A percentile compares a stretch with the other conserved stretches of the same genome.
Conservation (phyloP, 352 stramenopile species). For the Thalassiosira gravida region DNA sequence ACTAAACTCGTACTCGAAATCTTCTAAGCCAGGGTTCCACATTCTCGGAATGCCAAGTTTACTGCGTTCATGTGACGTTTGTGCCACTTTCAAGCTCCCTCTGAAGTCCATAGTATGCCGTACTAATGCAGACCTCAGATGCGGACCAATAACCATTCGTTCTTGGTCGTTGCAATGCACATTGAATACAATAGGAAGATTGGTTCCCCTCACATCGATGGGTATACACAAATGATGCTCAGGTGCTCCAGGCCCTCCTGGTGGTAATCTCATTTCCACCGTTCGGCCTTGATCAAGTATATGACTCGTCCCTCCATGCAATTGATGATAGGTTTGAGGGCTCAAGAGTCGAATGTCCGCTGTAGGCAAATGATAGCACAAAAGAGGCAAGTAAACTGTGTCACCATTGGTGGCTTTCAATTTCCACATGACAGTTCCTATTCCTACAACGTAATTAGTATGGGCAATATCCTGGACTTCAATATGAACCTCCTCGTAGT, state of each 20-base stretch:
- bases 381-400: not conserved
- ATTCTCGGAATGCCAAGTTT: not conserved
- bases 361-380: constrained; percentile 18
- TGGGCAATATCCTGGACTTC: constrained; percentile 14
- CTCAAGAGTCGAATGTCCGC: constrained; percentile 22
- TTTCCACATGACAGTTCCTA: constrained; percentile 16
- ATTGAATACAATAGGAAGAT: constrained; percentile 20
- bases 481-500: constrained; percentile 17
- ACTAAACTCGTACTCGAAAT: constrained; percentile 5
- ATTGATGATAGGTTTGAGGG: constrained; percentile 33
- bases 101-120: not conserved
- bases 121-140: not conserved
- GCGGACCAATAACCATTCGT: not conserved
- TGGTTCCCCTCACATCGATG: not conserved
- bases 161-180: not conserved
- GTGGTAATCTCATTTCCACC: constrained; percentile 1
- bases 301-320: not conserved
- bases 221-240: not conserved
- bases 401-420: not conserved
- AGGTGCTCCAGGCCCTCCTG: not conserved
- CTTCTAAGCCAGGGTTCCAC: not conserved
- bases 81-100: not conserved
- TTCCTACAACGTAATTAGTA: constrained; percentile 7
- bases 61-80: not conserved
- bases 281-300: not conserved